Evolutionary conservation across 768 basidiomycete species (phyloP), one percentile per base, ranked within the genome.

Genomic region (Lanmaoa rubissima): DNA sequence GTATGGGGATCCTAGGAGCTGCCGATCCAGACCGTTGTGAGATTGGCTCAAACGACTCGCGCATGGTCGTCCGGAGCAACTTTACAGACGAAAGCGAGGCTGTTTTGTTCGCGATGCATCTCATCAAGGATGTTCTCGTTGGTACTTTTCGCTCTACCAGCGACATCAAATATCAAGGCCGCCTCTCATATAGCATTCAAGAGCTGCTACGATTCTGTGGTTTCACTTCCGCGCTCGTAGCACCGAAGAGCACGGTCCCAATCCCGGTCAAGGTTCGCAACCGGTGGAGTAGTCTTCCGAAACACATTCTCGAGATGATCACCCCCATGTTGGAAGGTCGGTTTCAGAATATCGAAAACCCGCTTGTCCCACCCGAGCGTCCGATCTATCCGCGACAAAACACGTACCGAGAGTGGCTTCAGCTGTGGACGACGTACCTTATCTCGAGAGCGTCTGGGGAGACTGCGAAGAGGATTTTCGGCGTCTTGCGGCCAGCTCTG

Each of bases 371-470:
- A 3, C 68, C 77, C 19, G 71, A 76, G 48, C 83, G 87, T 60
- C 95, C 96, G 3, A 85, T 98, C 54, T 99, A 98, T 73, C 79
- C 83, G 1, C 73, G 74, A 5, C 80, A 86, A 54, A 65, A 56
- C n/a, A 96, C 93, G 0, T 99, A 98, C 72, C 85, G 95, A 41
- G 95, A 98, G 71, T 99, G 97, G 97, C 82, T 98, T 35, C 94
- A 96, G 61, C 69, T 82, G 0, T 98, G 95, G 94, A 86, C 93
- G 2, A 77, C 81, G 11, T 80, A 92, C 69, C 81, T 99, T 36
- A 90, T 98, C 53, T 78, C 81, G 12, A 81, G 77, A 54, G 84
- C 82, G 8, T 79, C 83, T 2, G 84, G 84, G 19, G 60, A 62
- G 3, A 78, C 75, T 49, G 90, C 92, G 14, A 77, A 78, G 60